Evolutionary conservation across 495 filamentous ascomycete genomes (phyloP), one percentile per base, ranked within the genome.

Genomic region (Venustampulla echinocandica): DNA sequence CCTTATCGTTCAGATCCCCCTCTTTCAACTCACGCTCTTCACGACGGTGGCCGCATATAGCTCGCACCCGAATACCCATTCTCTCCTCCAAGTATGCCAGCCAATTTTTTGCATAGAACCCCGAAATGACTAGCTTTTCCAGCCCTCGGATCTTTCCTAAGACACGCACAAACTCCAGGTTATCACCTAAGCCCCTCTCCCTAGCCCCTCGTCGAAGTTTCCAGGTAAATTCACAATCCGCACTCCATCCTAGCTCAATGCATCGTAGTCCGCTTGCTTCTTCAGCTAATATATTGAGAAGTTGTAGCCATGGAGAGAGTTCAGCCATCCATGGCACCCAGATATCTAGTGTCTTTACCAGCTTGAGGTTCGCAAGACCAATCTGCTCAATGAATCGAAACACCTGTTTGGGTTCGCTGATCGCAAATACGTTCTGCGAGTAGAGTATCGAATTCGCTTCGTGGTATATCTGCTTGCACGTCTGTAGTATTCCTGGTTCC

Each of bases 361-460:
- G 46, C 48, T 45, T 39, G 32, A 46, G 20, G 35, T 51, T 51
- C 1, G 33, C 19, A 46, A 27, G 21, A 46, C 48, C 48, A 40
- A 51, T 45, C 48, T 51, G 41, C 24, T 1, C 33, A 18, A 51
- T 51, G 21, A 45, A 24, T 45, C 21, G 20, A 45, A 51, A 34
- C 42, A 40, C 35, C 28, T 41, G 30, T 45, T 51, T 42, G 5
- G 48, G 41, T 15, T 51, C 35, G 21, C 19, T 25, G 22, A 51
- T 44, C 17, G 6, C 14, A 20, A 51, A 51, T 24, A 51, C 23
- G 17, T 51, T 51, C 35, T 51, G 48, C 42, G 48, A 49, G 46
- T 56, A 49, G 27, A 43, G 46, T 49, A 49, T 42, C 46, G 28
- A 6, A 35, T 49, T 49, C 42, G 42, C 48, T 46, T 50, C 47